A percentile compares a stretch with the other conserved stretches of the same genome.
Evolutionary conservation across 2,329 filamentous ascomycete genomes (phyloP).

Genomic region (Incumbomyces lentus): DNA sequence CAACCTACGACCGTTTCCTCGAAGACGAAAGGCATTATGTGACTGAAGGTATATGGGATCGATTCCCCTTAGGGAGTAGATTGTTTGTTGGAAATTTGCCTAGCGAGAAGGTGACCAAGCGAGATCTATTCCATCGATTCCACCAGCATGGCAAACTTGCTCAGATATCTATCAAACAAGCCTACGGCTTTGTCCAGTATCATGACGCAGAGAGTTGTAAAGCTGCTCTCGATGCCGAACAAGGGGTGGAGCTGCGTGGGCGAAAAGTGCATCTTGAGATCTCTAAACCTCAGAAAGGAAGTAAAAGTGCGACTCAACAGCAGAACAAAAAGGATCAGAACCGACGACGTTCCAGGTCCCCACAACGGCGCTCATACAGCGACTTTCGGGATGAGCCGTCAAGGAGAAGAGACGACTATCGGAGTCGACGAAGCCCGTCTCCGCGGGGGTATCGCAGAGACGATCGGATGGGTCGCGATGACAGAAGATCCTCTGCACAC

Average conservation of each 20-base stretch:
- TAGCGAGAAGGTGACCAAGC: conserved; percentile 84
- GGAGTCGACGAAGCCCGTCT: conserved; percentile 50
- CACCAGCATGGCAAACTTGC: conserved; percentile 74
- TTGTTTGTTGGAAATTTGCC: conserved; percentile 63
- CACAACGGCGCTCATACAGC: conserved; percentile 30
- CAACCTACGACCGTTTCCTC: conserved; percentile 42
- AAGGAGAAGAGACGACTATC: conserved; percentile 53
- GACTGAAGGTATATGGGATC: conserved; percentile 43
- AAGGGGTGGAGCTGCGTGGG: conserved; percentile 74
- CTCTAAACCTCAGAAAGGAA: conserved; percentile 76
- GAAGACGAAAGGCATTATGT: conserved; percentile 42
- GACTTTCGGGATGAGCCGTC: conserved; percentile 42
- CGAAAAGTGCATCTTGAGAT: conserved; percentile 92
- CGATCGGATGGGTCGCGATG: conserved; percentile 44
- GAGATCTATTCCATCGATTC: conserved; percentile 87
- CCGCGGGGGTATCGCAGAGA: conserved; percentile 55
- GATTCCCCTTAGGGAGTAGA: conserved; percentile 38
- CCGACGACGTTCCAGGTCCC: conserved; percentile 34
- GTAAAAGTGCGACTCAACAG: conserved; percentile 43
- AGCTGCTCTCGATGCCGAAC: conserved; percentile 63
- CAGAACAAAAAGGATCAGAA: conserved; percentile 27
- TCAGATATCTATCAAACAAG: conserved; percentile 92
- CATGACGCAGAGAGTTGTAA: conserved; percentile 64
- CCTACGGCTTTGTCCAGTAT: conserved; percentile 95
- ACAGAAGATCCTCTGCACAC: conserved; percentile 57